These are phyloP conservation scores for Zea luxurians DNA, from an alignment of 176 grass and related monocot species.

Conservation along the genomic window DNA sequence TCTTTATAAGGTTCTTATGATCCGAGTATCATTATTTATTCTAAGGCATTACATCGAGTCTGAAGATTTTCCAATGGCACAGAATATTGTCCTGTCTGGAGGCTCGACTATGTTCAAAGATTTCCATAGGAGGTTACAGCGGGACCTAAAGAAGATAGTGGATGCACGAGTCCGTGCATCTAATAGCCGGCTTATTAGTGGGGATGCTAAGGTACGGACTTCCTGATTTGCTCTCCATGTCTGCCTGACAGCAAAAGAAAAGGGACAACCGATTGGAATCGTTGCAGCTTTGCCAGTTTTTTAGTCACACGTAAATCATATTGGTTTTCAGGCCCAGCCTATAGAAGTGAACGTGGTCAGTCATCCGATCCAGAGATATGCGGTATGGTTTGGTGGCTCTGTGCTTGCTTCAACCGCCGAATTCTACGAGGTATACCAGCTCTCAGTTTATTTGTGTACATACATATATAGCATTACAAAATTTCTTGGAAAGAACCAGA, in stretches of 20 bases:
- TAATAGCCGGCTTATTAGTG: constrained; percentile 58
- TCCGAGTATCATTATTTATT: constrained; percentile 16
- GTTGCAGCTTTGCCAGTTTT: not conserved
- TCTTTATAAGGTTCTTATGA: constrained; percentile 77
- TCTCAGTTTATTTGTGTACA: constrained; percentile 13
- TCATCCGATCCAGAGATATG: constrained; percentile 95
- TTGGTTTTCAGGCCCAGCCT: constrained; percentile 72
- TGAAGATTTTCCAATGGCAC: constrained; percentile 36
- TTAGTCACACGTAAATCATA: constrained; percentile 1
- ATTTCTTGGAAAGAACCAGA: not conserved
- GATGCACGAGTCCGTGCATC: constrained; percentile 64
- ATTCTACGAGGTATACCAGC: constrained; percentile 84
- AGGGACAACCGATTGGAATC: not conserved
- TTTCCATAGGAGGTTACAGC: constrained; percentile 95
- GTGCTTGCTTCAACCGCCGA: constrained; percentile 96
- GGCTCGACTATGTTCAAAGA: constrained; percentile 99
- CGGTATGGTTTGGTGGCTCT: constrained; percentile 98
- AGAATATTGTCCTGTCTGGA: constrained; percentile 98
- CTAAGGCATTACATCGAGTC: not conserved
- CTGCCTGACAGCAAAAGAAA: constrained; percentile 2
- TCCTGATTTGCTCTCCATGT: constrained; percentile 31
- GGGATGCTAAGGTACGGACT: constrained; percentile 64
- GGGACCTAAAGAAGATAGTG: constrained; percentile 97
- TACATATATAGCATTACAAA: not conserved
- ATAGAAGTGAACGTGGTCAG: constrained; percentile 95